Conservation (phyloP, 305 asterid genomes). For the Rubia balearica region DNA sequence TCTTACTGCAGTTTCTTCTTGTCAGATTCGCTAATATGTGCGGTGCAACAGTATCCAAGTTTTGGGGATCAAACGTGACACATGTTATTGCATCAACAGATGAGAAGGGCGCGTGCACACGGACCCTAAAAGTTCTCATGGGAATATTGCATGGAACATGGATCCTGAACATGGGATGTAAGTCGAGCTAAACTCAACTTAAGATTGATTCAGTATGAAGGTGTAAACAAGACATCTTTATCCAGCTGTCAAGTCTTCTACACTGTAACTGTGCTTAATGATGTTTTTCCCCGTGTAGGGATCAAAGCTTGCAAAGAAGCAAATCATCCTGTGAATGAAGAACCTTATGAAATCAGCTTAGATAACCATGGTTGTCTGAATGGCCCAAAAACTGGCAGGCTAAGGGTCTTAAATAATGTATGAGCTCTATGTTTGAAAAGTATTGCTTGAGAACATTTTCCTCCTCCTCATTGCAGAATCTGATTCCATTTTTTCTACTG, state of each 20-base stretch:
- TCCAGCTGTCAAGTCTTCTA: neutral
- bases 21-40: conserved; percentile 44
- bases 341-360: conserved; percentile 54
- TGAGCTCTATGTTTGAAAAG: conserved; percentile 17
- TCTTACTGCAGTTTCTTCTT: conserved; percentile 42
- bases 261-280: neutral
- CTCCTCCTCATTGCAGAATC: neutral
- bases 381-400: conserved; percentile 82
- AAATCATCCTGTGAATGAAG: conserved; percentile 52
- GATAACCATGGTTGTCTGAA: conserved; percentile 69
- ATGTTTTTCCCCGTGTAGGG: conserved; percentile 43
- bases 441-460: neutral
- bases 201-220: neutral
- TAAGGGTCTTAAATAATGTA: conserved; percentile 48
- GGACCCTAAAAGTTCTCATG: conserved; percentile 87
- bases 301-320: conserved; percentile 63
- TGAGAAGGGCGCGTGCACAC: conserved; percentile 69
- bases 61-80: conserved; percentile 67
- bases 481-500: neutral
- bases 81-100: conserved; percentile 84
- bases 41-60: conserved; percentile 64
- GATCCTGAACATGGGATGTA: conserved; percentile 75
- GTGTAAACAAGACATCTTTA: too few species aligned
- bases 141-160: conserved; percentile 81
- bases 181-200: conserved; percentile 21